Evolutionary conservation across 2,329 filamentous ascomycete species (phyloP).

Genomic region (Paradendryphiella salina): DNA sequence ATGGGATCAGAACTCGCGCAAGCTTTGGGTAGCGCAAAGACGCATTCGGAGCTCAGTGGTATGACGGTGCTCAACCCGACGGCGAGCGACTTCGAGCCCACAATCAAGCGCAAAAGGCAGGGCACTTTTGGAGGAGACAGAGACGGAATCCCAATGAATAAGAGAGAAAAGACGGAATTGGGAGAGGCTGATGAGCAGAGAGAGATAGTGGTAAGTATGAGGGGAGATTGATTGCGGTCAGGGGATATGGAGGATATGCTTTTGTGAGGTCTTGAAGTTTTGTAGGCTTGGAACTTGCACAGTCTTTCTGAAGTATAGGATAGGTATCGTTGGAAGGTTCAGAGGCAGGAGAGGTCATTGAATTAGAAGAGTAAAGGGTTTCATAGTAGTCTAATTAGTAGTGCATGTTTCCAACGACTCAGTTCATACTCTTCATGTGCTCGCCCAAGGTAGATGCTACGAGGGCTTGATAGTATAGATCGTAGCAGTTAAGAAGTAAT

Average conservation of each 20-base stretch:
- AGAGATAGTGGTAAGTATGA: not conserved
- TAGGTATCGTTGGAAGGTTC: not conserved
- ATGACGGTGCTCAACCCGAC: constrained; percentile 4
- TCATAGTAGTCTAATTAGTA: not conserved
- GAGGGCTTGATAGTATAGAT: too few species aligned
- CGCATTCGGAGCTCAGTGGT: constrained; percentile 6
- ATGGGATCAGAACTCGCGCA: constrained; percentile 23
- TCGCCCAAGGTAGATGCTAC: too few species aligned
- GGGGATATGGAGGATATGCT: not conserved
- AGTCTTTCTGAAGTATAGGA: not conserved
- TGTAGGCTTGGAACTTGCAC: not conserved
- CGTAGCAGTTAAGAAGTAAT: too few species aligned
- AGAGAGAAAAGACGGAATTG: constrained; percentile 28
- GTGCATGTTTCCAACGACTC: too few species aligned
- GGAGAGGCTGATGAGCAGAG: not conserved
- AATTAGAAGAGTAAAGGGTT: not conserved
- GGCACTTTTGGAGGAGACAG: constrained; percentile 26
- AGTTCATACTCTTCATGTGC: too few species aligned
- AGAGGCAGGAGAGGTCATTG: not conserved
- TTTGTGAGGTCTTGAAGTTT: not conserved
- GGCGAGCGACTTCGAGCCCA: constrained; percentile 20
- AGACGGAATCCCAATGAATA: constrained; percentile 26
- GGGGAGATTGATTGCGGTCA: not conserved
- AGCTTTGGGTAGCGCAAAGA: constrained; percentile 1
- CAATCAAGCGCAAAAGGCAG: constrained; percentile 37